Conservation (phyloP, 1,139 yeast genomes). For the Yamadazyma sp. region DNA sequence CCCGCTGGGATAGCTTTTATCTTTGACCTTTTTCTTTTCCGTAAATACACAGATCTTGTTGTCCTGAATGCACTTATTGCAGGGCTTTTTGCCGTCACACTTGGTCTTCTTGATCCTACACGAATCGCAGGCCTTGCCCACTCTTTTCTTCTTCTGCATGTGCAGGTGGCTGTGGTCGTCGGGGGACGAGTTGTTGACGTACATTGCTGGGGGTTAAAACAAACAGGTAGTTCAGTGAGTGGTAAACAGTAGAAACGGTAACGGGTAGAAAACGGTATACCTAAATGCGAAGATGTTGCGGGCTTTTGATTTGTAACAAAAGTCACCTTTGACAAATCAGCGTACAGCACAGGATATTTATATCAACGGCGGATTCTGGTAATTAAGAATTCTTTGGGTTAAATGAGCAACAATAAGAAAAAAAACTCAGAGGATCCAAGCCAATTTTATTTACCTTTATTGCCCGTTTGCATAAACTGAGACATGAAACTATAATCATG, state of each 20-base stretch:
- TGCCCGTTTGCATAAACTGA: neutral
- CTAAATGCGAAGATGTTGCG: neutral
- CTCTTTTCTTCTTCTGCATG: constrained; percentile 57
- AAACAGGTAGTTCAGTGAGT: neutral
- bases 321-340: no score
- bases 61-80: constrained; percentile 65
- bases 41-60: constrained; percentile 76
- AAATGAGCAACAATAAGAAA: neutral
- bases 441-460: neutral
- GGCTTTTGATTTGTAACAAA: no score
- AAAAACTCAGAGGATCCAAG: neutral
- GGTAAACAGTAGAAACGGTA: no score
- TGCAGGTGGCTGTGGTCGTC: constrained; percentile 16
- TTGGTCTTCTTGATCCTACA: constrained; percentile 75
- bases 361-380: no score
- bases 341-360: no score
- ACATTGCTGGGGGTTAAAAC: constrained; percentile 4
- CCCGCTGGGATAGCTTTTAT: constrained; percentile 61
- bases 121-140: constrained; percentile 80
- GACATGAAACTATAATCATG: neutral
- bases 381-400: no score
- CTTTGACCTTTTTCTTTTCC: constrained; percentile 62
- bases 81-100: constrained; percentile 79
- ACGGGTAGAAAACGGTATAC: no score
- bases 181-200: constrained; percentile 13